Evolutionary conservation across 192 early-diverging fungal species (phyloP).

Genomic region (Allomyces javanicus): DNA sequence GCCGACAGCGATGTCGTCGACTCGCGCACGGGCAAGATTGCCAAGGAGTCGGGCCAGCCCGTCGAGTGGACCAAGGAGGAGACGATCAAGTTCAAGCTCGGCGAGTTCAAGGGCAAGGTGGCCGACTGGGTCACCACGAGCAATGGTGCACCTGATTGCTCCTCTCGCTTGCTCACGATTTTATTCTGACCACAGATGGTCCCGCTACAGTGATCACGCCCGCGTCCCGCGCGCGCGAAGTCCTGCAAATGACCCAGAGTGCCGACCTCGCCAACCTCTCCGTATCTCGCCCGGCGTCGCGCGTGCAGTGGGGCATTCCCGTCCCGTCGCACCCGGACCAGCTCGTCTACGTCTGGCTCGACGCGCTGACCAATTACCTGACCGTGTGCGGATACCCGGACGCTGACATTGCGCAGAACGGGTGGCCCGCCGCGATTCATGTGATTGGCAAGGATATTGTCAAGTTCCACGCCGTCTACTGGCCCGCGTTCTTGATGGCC

Average conservation of each 20-base stretch:
- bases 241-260: constrained; percentile 30
- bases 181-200: not conserved
- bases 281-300: constrained; percentile 55
- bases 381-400: constrained; percentile 66
- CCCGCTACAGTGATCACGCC: constrained; percentile 38
- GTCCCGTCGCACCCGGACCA: constrained; percentile 75
- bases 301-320: constrained; percentile 75
- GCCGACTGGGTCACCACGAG: not conserved
- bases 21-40: constrained; percentile 5
- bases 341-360: constrained; percentile 93
- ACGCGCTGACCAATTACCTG: constrained; percentile 81
- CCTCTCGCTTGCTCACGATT: not conserved
- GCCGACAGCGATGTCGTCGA: not conserved
- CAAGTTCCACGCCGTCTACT: constrained; percentile 91
- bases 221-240: constrained; percentile 37
- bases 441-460: constrained; percentile 92
- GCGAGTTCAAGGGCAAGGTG: constrained; percentile 35
- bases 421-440: constrained; percentile 53
- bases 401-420: constrained; percentile 1
- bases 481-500: constrained; percentile 91
- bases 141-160: not conserved
- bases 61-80: constrained; percentile 82
- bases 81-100: constrained; percentile 82
- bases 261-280: constrained; percentile 53
- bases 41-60: constrained; percentile 61